A percentile compares a stretch with the other conserved stretches of the same genome.
These are phyloP conservation scores for Neopestalotiopsis sp. DNA, from an alignment of 2,329 filamentous ascomycete genomes.

Conservation along the genomic window DNA sequence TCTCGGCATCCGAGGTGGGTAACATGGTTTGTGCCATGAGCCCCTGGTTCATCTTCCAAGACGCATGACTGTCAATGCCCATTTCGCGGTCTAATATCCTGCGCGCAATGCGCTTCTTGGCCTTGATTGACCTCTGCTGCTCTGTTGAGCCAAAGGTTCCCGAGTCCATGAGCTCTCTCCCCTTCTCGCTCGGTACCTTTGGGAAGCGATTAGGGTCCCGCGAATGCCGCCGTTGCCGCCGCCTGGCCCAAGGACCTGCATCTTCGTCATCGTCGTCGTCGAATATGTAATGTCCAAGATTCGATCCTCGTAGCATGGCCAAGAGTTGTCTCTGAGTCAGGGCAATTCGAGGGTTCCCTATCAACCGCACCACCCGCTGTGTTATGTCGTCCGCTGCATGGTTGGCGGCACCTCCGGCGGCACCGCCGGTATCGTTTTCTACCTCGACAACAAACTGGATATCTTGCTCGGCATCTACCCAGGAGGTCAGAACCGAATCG, in stretches of 20 bases:
- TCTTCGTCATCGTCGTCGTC: conserved; percentile 38
- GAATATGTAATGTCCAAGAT: conserved; percentile 42
- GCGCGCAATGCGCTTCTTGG: conserved; percentile 66
- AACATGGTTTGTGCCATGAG: conserved; percentile 77
- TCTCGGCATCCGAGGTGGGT: conserved; percentile 78
- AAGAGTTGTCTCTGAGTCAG: conserved; percentile 44
- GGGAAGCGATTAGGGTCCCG: conserved; percentile 70
- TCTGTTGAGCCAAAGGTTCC: conserved; percentile 79
- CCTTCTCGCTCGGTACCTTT: conserved; percentile 82
- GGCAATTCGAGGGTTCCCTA: conserved; percentile 19
- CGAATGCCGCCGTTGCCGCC: conserved; percentile 47
- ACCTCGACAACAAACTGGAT: conserved; percentile 36
- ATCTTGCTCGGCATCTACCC: conserved; percentile 32
- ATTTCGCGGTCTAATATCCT: conserved; percentile 83
- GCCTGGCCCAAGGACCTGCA: conserved; percentile 45
- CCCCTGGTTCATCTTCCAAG: conserved; percentile 63
- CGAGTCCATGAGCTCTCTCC: conserved; percentile 78
- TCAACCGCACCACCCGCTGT: neutral
- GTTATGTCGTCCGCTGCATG: conserved; percentile 23
- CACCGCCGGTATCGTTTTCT: conserved; percentile 35
- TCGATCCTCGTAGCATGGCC: conserved; percentile 44
- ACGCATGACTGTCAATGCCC: conserved; percentile 67
- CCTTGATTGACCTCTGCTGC: conserved; percentile 47
- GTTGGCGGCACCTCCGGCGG: conserved; percentile 22
- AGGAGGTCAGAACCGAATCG: neutral